Percentiles rank a stretch among this genome's conserved stretches.
Evolutionary conservation across 257 asterid species (phyloP).

Genomic region (Handroanthus guayacan): DNA sequence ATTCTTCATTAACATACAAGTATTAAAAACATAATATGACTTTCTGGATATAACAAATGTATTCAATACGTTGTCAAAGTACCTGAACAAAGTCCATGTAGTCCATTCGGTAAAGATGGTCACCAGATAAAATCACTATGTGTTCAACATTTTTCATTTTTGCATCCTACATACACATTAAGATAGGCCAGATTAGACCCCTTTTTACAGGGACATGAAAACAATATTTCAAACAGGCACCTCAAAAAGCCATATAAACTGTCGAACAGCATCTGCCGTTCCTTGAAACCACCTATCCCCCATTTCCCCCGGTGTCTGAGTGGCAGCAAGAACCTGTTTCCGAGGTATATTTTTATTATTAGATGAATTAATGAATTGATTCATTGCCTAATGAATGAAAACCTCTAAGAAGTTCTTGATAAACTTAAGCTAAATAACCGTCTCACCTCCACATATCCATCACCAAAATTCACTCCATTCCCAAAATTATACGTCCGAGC

Average conservation of each 20-base stretch:
- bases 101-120: conserved; percentile 97
- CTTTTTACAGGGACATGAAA: neutral
- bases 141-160: conserved; percentile 78
- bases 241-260: conserved; percentile 93
- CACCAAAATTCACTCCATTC: conserved; percentile 81
- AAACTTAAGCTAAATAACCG: neutral
- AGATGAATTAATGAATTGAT: neutral
- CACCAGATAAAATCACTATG: conserved; percentile 89
- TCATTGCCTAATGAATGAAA: neutral
- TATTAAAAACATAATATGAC: neutral
- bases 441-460: conserved; percentile 97
- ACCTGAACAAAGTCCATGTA: conserved; percentile 99
- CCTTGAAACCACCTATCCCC: conserved; percentile 98
- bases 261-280: conserved; percentile 99
- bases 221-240: conserved; percentile 43
- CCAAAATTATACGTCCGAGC: conserved; percentile 82
- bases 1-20: conserved; percentile 21
- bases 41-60: neutral
- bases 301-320: conserved; percentile 93
- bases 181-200: conserved; percentile 29
- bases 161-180: conserved; percentile 62
- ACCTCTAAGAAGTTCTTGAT: neutral
- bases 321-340: conserved; percentile 92
- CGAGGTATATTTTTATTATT: neutral
- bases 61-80: conserved; percentile 9